Percentiles rank a stretch among this genome's conserved stretches.
phyloP scores from a whole-genome alignment of 1,284 basidiomycete genomes.

The Tetrapyrgos nigripes region DNA sequence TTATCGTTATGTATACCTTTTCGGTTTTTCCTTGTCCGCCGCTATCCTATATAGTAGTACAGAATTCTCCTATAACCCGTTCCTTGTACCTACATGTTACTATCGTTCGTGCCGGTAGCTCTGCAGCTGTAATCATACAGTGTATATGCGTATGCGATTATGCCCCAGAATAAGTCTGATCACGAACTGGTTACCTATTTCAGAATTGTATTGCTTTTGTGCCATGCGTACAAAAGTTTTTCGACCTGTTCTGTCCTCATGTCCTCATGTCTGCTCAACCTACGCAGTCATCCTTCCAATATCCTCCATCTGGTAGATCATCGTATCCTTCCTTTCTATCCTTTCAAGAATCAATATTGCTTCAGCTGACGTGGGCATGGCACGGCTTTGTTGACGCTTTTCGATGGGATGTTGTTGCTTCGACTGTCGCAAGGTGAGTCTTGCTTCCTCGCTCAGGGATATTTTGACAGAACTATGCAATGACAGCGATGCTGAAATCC shows the following conservation, averaged over 20 bases:
- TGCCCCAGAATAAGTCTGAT: no score
- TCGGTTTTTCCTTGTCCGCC: neutral
- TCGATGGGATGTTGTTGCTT: constrained; percentile 70
- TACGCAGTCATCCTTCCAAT: neutral
- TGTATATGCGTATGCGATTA: no score
- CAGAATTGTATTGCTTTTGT: no score
- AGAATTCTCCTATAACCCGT: no score
- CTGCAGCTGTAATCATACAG: no score
- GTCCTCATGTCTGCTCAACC: neutral
- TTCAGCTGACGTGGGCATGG: constrained; percentile 65
- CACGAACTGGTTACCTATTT: no score
- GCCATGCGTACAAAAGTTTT: no score
- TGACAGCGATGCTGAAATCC: constrained; percentile 73
- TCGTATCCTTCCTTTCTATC: constrained; percentile 76
- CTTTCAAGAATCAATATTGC: constrained; percentile 58
- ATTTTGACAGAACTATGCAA: constrained; percentile 16
- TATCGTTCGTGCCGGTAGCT: no score
- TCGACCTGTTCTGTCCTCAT: no score
- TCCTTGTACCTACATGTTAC: no score
- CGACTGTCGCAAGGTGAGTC: constrained; percentile 52
- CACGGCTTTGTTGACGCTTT: constrained; percentile 73
- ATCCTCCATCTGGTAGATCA: constrained; percentile 32
- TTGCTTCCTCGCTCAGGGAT: constrained; percentile 21
- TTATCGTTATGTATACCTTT: neutral
- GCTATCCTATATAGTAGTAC: no score